Conservation (phyloP, 345 rosid genomes). For the Cardamine chenopodiifolia region DNA sequence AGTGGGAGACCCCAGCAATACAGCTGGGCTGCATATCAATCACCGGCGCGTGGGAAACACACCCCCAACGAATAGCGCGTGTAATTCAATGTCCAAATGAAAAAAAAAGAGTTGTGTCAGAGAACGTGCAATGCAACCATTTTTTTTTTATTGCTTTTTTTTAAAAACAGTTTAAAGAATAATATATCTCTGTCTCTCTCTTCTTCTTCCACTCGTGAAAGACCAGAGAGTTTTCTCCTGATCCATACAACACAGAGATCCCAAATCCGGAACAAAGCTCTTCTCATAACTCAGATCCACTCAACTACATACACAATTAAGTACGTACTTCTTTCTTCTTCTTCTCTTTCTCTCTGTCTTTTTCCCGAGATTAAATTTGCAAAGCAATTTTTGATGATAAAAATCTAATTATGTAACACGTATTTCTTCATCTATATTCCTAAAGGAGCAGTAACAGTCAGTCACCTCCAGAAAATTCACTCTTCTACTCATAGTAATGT, state of each 20-base stretch:
- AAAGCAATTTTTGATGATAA: neutral
- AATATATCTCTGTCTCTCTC: neutral
- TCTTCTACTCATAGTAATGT: slow-evolving; percentile 26
- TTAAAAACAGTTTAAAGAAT: slow-evolving; percentile 28
- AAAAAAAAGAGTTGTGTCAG: slow-evolving; percentile 32
- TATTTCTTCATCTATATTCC: slow-evolving; percentile 23
- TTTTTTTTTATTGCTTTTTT: slow-evolving; percentile 11
- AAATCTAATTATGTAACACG: slow-evolving; percentile 24
- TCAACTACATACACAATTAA: neutral
- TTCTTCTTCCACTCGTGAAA: slow-evolving; percentile 36
- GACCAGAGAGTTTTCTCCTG: slow-evolving; percentile 40
- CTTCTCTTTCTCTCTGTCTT: slow-evolving; percentile 1
- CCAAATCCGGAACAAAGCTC: slow-evolving; percentile 34
- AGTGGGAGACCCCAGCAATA: slow-evolving; percentile 46
- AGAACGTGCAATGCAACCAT: slow-evolving; percentile 46
- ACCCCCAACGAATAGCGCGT: neutral
- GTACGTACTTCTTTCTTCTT: slow-evolving; percentile 25
- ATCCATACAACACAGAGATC: slow-evolving; percentile 32
- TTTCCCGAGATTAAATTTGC: neutral
- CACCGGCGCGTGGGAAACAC: slow-evolving; percentile 5
- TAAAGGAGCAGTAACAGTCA: slow-evolving; percentile 28
- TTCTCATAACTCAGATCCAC: slow-evolving; percentile 10
- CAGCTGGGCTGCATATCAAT: slow-evolving; percentile 52
- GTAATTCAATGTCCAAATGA: neutral
- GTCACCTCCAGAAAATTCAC: slow-evolving; percentile 32